phyloP scores from a whole-genome alignment of 1,139 yeast species.

The Trichomonascaceae sp. region DNA sequence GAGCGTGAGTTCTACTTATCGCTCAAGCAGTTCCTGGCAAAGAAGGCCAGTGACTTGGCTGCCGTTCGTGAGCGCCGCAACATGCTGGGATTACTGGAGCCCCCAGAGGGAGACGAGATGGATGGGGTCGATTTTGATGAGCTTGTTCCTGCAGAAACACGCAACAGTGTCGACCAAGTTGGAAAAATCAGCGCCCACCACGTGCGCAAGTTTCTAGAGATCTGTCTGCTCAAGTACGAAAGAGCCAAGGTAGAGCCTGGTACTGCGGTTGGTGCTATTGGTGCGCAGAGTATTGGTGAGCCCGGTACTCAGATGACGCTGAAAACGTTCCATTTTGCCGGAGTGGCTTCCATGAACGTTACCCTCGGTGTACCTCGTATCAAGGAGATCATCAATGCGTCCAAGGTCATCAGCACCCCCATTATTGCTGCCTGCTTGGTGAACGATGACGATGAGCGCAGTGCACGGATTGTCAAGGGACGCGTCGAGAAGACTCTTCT shows the following conservation, averaged over 20 bases:
- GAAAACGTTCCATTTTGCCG: conserved; percentile 98
- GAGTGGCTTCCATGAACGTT: conserved; percentile 98
- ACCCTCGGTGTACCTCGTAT: conserved; percentile 99
- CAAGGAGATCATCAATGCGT: conserved; percentile 95
- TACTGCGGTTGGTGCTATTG: conserved; percentile 98
- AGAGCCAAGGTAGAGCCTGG: conserved; percentile 97
- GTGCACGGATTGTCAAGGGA: conserved; percentile 97
- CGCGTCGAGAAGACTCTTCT: conserved; percentile 86
- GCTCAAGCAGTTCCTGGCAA: conserved; percentile 45
- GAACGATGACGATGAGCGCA: conserved; percentile 88
- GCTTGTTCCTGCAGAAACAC: conserved; percentile 19
- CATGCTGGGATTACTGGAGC: conserved; percentile 32
- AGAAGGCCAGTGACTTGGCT: conserved; percentile 47
- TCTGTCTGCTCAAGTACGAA: conserved; percentile 71
- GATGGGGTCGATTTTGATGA: conserved; percentile 39
- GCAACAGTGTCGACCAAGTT: conserved; percentile 55
- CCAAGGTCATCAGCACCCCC: conserved; percentile 90
- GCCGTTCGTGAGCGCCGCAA: conserved; percentile 43
- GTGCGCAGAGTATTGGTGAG: conserved; percentile 98
- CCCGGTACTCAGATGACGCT: conserved; percentile 99
- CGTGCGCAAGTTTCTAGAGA: conserved; percentile 55
- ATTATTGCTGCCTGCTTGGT: conserved; percentile 91
- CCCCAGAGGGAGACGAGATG: conserved; percentile 30
- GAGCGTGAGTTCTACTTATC: conserved; percentile 74
- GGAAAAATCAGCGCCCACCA: conserved; percentile 52